These are phyloP conservation scores for Malus fusca DNA, from an alignment of 306 rosid genomes.

Conservation along the genomic window DNA sequence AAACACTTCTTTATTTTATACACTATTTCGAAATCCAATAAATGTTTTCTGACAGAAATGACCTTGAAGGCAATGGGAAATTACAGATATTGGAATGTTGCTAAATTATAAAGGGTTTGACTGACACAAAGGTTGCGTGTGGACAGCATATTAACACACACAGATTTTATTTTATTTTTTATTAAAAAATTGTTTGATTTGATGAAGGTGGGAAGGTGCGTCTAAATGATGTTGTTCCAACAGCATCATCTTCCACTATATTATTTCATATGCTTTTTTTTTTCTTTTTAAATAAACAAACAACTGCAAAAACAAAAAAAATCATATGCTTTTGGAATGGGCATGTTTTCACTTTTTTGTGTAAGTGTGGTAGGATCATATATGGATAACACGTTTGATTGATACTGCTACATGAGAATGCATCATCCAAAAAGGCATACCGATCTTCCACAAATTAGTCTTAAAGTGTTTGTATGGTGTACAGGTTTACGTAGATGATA, in stretches of 20 bases:
- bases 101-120: slow-evolving; percentile 3
- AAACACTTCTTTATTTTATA: no score
- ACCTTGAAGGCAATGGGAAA: not conserved
- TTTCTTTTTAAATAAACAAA: not conserved
- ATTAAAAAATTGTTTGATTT: not conserved
- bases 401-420: not conserved
- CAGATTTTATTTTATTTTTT: not conserved
- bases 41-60: not conserved
- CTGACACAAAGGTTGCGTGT: not conserved
- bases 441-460: not conserved
- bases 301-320: not conserved
- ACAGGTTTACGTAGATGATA: no score
- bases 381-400: not conserved
- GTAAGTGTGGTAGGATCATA: not conserved
- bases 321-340: not conserved
- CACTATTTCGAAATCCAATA: no score
- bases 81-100: slow-evolving; percentile 6
- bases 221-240: not conserved
- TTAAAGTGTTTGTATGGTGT: not conserved
- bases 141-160: not conserved
- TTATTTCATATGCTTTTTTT: not conserved
- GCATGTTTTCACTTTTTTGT: not conserved
- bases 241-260: not conserved
- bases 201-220: not conserved
- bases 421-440: not conserved